Percentiles rank a stretch among this genome's conserved stretches.
Conservation (phyloP, 352 stramenopile genomes). For the Aphanomyces astaci region DNA sequence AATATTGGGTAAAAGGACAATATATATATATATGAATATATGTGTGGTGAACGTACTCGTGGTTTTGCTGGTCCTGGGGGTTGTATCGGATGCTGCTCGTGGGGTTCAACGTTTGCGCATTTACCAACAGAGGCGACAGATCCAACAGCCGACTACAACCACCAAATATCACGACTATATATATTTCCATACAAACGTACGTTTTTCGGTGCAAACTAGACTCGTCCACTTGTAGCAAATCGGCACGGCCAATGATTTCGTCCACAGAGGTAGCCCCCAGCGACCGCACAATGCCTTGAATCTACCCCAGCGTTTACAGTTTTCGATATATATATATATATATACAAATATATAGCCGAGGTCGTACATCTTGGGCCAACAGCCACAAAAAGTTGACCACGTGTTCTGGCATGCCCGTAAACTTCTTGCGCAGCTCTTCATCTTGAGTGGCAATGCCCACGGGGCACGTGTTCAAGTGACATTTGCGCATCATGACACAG, state of each 20-base stretch:
- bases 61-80: slow-evolving; percentile 81
- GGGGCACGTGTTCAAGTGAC: slow-evolving; percentile 96
- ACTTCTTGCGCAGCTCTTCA: slow-evolving; percentile 92
- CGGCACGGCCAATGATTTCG: slow-evolving; percentile 91
- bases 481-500: slow-evolving; percentile 98
- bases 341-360: no score
- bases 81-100: slow-evolving; percentile 69
- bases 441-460: slow-evolving; percentile 98
- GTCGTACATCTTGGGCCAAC: slow-evolving; percentile 90
- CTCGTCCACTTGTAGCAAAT: slow-evolving; percentile 89
- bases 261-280: slow-evolving; percentile 90
- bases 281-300: slow-evolving; percentile 50
- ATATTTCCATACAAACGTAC: background rate
- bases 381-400: slow-evolving; percentile 97
- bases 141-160: slow-evolving; percentile 63
- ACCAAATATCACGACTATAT: background rate
- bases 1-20: no score
- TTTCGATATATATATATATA: background rate
- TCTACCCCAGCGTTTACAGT: background rate
- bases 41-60: slow-evolving; percentile 57
- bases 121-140: slow-evolving; percentile 89
- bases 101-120: slow-evolving; percentile 89
- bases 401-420: slow-evolving; percentile 92
- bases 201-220: slow-evolving; percentile 62
- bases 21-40: no score